These are phyloP conservation scores for Sphaerulina populicola DNA, from an alignment of 2,329 filamentous ascomycete species.

Conservation along the genomic window DNA sequence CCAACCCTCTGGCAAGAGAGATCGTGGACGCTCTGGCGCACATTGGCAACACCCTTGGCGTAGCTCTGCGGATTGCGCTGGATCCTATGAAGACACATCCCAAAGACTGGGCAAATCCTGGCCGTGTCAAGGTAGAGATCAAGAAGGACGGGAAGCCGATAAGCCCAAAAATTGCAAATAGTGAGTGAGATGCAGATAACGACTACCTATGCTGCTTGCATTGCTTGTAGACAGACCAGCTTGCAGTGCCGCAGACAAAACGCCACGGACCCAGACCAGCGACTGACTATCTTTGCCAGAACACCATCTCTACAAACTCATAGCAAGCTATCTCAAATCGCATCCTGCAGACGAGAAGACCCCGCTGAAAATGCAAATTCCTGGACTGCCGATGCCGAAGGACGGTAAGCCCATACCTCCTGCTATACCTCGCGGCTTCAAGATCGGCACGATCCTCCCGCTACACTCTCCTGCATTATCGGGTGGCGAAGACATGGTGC, in stretches of 20 bases:
- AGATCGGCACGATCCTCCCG: conserved; percentile 74
- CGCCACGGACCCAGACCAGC: background rate
- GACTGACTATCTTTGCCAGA: conserved; percentile 45
- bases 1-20: conserved; percentile 78
- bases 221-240: background rate
- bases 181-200: conserved; percentile 36
- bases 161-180: conserved; percentile 53
- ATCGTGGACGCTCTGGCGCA: conserved; percentile 76
- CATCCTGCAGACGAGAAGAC: conserved; percentile 69
- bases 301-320: conserved; percentile 76
- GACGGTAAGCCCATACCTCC: conserved; percentile 46
- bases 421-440: conserved; percentile 71
- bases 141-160: conserved; percentile 51
- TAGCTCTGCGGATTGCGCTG: conserved; percentile 61
- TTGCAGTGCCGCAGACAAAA: background rate
- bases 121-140: conserved; percentile 71
- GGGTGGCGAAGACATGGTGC: conserved; percentile 88
- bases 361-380: conserved; percentile 63
- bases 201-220: background rate
- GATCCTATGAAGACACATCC: conserved; percentile 90
- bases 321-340: conserved; percentile 65
- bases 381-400: conserved; percentile 64
- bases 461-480: conserved; percentile 83
- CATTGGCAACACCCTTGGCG: conserved; percentile 37
- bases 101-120: conserved; percentile 96